Conservation (phyloP, 129 eudicot species). For the Centrapalus pauciflorus region DNA sequence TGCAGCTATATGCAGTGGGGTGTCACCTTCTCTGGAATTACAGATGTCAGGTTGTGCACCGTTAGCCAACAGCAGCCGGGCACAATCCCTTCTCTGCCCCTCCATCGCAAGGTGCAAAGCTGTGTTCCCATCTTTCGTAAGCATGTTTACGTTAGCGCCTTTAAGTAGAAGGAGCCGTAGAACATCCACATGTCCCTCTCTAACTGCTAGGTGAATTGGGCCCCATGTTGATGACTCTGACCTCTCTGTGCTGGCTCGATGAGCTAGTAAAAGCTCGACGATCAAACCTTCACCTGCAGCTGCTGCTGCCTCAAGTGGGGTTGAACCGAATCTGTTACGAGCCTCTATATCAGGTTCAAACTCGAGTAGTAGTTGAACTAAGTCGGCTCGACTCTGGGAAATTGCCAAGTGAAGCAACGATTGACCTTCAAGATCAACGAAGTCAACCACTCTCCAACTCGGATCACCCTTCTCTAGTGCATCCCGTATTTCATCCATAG, state of each 20-base stretch:
- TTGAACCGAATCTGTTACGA: conserved; percentile 35
- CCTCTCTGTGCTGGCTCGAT: conserved; percentile 42
- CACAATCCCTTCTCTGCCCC: conserved; percentile 54
- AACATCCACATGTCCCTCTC: conserved; percentile 55
- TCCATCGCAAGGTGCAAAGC: conserved; percentile 62
- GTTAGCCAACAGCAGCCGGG: conserved; percentile 38
- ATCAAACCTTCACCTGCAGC: conserved; percentile 56
- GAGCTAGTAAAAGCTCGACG: conserved; percentile 71
- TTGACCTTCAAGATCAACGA: conserved; percentile 54
- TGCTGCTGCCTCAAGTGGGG: conserved; percentile 67
- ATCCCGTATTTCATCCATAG: conserved; percentile 62
- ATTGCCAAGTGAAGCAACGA: conserved; percentile 72
- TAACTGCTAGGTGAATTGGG: conserved; percentile 58
- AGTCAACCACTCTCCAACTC: conserved; percentile 49
- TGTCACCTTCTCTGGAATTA: conserved; percentile 43
- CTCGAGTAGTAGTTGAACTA: conserved; percentile 67
- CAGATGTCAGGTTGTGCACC: conserved; percentile 37
- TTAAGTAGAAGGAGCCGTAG: conserved; percentile 58
- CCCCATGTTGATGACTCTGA: conserved; percentile 57
- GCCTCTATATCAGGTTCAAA: conserved; percentile 65
- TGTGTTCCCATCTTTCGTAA: conserved; percentile 66
- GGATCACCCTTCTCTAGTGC: conserved; percentile 60
- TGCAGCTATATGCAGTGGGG: conserved; percentile 66
- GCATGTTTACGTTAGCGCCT: conserved; percentile 42
- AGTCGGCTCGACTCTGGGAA: conserved; percentile 48